Evolutionary conservation across 768 basidiomycete genomes (phyloP), one percentile per base, ranked within the genome.

Genomic region (Leucocoprinus sp.): DNA sequence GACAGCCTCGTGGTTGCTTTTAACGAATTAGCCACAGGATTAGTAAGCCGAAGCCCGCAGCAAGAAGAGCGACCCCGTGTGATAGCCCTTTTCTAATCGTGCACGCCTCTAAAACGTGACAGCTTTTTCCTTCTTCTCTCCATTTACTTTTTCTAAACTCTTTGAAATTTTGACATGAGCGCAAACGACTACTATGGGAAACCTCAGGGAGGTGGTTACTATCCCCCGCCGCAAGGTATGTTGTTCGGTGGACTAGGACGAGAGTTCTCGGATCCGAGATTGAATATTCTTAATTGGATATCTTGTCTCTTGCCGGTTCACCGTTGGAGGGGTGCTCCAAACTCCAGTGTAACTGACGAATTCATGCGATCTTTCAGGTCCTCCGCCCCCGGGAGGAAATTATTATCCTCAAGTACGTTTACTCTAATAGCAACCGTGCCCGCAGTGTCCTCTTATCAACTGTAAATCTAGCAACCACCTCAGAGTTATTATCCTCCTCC

Each of bases 131-230:
- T 40, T 42, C 48, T 31, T 41, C 29, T 47, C 41, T 50, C 26
- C 52, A 49, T 47, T 31, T 31, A n/a, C 52, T 37, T 40, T 42
- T 43, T 31, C 38, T 27, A 11, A 5, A 27, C 26, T 27, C 31
- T 31, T 8, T 31, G 8, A 31, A 14, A 11, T 31, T 28, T 23
- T 51, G 54, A 48, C 53, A 82, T 84, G 85, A 81, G 84, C 50
- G 82, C 78, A 57, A 78, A 80, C 64, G 84, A 87, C 55, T 89
- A 84, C 55, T 87, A 86, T 63, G 66, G 68, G 34, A 71, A 75
- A 49, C 69, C 62, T 15, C 76, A 74, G 53, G 64, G 65, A 40
- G 65, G 64, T 24, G 63, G 65, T 18, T 68, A 68, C 47, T 68
- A 69, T 48, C 66, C 68, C 21, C 68, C 69, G 41, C 53, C 44